Evolutionary conservation across 2,329 filamentous ascomycete genomes (phyloP).

Genomic region (Nemania sp.): DNA sequence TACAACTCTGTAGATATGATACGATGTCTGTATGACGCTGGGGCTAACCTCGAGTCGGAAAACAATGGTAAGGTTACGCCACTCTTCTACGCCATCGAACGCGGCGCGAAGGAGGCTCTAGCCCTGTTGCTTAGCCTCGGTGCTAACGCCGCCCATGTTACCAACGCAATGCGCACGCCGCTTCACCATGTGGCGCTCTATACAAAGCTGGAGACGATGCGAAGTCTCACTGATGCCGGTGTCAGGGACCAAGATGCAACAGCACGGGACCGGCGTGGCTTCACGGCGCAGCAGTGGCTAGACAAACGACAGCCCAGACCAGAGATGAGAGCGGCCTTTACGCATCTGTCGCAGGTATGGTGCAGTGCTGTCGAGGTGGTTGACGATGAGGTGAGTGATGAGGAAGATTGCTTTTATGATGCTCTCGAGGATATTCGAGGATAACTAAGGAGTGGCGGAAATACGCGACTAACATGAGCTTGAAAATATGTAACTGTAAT

Average conservation of each 20-base stretch:
- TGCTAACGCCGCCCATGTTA: neutral
- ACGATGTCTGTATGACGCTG: neutral
- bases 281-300: neutral
- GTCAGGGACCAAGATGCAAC: slow-evolving; percentile 2
- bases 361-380: neutral
- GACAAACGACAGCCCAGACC: neutral
- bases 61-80: neutral
- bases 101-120: neutral
- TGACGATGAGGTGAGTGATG: too few relatives aligned
- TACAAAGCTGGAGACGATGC: neutral
- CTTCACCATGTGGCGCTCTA: neutral
- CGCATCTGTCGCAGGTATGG: neutral
- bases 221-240: neutral
- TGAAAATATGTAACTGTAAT: too few relatives aligned
- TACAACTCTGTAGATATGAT: neutral
- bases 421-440: too few relatives aligned
- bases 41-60: neutral
- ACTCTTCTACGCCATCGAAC: neutral
- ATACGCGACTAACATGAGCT: too few relatives aligned
- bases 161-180: neutral
- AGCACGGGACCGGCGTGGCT: neutral
- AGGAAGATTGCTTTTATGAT: too few relatives aligned
- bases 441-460: too few relatives aligned
- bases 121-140: slow-evolving; percentile 1
- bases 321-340: slow-evolving; percentile 1